Evolutionary conservation across 805 yeast genomes (phyloP).

Genomic region (Kockiozyma suomiensis): DNA sequence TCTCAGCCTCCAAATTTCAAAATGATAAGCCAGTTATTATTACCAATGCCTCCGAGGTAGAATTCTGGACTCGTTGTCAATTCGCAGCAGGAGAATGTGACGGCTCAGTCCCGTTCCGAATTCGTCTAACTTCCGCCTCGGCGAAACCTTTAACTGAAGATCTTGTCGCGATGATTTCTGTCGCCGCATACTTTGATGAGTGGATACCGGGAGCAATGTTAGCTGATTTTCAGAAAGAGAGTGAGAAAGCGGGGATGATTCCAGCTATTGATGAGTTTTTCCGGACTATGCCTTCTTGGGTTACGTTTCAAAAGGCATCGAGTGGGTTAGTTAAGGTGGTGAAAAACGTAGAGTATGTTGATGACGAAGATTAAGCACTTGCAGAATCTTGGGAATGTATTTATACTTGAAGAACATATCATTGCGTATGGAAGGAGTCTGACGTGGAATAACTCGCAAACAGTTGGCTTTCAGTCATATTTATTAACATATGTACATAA

Average conservation of each 20-base stretch:
- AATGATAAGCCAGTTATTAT: background rate
- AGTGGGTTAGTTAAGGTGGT: constrained; percentile 69
- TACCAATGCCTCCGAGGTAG: background rate
- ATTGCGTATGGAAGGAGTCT: too few relatives aligned
- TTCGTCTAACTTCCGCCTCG: constrained; percentile 5
- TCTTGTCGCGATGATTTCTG: constrained; percentile 28
- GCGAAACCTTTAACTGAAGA: background rate
- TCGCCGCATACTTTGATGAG: constrained; percentile 82
- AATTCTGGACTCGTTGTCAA: constrained; percentile 24
- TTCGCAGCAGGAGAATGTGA: constrained; percentile 11
- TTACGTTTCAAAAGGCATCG: constrained; percentile 61
- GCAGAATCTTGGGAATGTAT: constrained; percentile 38
- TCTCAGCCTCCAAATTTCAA: background rate
- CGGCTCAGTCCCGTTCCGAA: constrained; percentile 8
- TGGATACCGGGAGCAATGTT: constrained; percentile 43
- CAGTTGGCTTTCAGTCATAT: too few relatives aligned
- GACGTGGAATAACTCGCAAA: too few relatives aligned
- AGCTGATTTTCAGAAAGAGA: background rate
- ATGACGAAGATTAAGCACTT: constrained; percentile 71
- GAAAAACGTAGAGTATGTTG: constrained; percentile 47
- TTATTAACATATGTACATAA: too few relatives aligned
- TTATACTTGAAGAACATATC: too few relatives aligned
- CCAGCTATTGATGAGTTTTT: constrained; percentile 75
- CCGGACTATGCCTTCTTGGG: constrained; percentile 66
- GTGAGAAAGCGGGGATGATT: constrained; percentile 47